Conservation (phyloP, 805 yeast species). For the Nakazawaea ambrosiae region DNA sequence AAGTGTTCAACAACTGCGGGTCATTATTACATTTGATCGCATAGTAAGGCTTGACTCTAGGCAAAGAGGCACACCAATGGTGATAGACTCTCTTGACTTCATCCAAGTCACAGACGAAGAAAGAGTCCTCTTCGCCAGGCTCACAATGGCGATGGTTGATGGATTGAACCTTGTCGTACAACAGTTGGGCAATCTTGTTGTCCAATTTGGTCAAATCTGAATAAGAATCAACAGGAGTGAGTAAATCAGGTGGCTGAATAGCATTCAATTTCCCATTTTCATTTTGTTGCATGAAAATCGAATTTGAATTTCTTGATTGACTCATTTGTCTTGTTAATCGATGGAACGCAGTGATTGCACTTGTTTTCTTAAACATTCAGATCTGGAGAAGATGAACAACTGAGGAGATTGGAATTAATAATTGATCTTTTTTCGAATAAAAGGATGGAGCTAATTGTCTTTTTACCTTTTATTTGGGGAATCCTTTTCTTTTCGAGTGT, state of each 20-base stretch:
- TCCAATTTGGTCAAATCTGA: constrained; percentile 17
- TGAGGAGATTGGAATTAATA: too few relatives aligned
- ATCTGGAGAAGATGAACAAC: too few relatives aligned
- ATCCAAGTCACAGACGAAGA: constrained; percentile 81
- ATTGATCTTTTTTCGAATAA: too few relatives aligned
- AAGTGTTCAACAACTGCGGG: constrained; percentile 43
- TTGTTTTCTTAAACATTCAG: too few relatives aligned
- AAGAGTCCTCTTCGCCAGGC: constrained; percentile 79
- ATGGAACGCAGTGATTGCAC: not conserved
- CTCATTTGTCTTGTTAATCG: constrained; percentile 3
- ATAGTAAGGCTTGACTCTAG: constrained; percentile 78
- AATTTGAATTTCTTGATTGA: not conserved
- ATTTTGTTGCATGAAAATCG: too few relatives aligned
- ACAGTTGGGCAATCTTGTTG: constrained; percentile 29
- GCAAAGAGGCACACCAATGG: constrained; percentile 62
- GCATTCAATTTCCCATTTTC: not conserved
- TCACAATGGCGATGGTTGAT: constrained; percentile 54
- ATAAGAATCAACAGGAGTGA: constrained; percentile 5
- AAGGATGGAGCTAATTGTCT: too few relatives aligned
- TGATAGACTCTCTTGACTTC: constrained; percentile 53
- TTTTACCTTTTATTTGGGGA: too few relatives aligned
- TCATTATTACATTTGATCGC: constrained; percentile 95
- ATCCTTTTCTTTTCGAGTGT: too few relatives aligned
- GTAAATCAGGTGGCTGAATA: not conserved
- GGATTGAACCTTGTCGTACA: constrained; percentile 29